Evolutionary conservation across 495 filamentous ascomycete species (phyloP).

Genomic region (Penicillium psychrofluorescens): DNA sequence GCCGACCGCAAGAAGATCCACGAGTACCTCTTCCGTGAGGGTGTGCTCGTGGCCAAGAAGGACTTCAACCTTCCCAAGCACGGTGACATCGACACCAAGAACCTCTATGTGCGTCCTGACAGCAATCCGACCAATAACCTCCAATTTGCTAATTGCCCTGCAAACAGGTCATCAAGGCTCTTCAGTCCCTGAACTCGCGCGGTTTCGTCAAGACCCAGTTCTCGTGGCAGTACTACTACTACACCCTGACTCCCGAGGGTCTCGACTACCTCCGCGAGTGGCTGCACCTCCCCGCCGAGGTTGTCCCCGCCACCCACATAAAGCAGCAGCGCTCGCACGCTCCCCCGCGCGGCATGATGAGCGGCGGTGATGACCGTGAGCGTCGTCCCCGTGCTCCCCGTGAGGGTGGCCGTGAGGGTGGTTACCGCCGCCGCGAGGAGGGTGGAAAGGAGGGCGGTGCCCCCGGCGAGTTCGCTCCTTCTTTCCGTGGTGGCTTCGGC

Average conservation of each 20-base stretch:
- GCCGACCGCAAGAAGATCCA: constrained; percentile 99
- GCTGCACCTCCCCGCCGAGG: constrained; percentile 99
- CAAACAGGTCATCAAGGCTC: constrained; percentile 86
- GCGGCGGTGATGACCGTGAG: constrained; percentile 73
- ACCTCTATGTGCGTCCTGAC: constrained; percentile 62
- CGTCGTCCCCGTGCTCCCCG: constrained; percentile 76
- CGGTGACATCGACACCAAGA: constrained; percentile 94
- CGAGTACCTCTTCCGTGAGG: constrained; percentile 99
- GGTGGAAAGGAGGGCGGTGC: constrained; percentile 94
- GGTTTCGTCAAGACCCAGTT: constrained; percentile 99
- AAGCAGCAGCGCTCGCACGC: constrained; percentile 99
- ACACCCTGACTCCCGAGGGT: constrained; percentile 98
- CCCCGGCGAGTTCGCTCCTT: constrained; percentile 89
- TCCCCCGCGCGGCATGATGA: constrained; percentile 97
- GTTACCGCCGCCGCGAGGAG: constrained; percentile 72
- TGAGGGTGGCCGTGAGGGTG: constrained; percentile 62
- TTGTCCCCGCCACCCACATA: constrained; percentile 98
- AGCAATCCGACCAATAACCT: not conserved
- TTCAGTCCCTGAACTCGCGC: constrained; percentile 94
- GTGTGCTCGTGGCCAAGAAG: constrained; percentile 98
- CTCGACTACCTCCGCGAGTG: constrained; percentile 99
- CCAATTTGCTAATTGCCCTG: constrained; percentile 1
- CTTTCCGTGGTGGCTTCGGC: constrained; percentile 92
- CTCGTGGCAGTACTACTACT: constrained; percentile 99
- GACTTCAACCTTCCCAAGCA: constrained; percentile 94